Evolutionary conservation across 106 monocot species (phyloP), one percentile per base, ranked within the genome.

Genomic region (Allium cepa): DNA sequence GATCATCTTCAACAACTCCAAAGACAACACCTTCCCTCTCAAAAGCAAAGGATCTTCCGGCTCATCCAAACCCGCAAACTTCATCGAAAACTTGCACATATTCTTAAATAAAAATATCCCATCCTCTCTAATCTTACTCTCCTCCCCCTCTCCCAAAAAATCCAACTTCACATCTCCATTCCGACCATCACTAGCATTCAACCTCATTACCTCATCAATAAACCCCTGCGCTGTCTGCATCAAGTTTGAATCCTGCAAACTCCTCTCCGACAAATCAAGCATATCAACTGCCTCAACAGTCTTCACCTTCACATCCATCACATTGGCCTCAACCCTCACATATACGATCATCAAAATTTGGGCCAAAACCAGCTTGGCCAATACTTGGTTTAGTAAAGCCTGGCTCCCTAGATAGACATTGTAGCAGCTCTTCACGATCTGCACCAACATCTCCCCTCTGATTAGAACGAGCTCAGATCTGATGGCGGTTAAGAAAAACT

Each of bases 21-120:
- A 72, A 17, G 92, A 93, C 71, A 99, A 53, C 17, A 99, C 72
- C 73, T 99, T 99, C 15, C 93, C 99, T 68, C 93, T 78, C 66
- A 99, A 50, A 70, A 99, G 64, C 57, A 99, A 67, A 8, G 80
- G 99, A 64, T 99, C 99, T 50, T 99, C 99, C 0, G 83, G 78
- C 68, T 87, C 85, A 47, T 93, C 99, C 46, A 76, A 75, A 12
- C 77, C 74, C 3, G 89, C 78, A 60, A 93, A 93, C 79, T 99
- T 99, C 93, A 99, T 93, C 8, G 99, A 99, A 16, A 99, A 79
- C 67, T 87, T 93, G 59, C 99, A 99, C 65, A 99, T 65, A 63
- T 83, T 99, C 84, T 80, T 93, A 66, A 99, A 99, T 26, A 99
- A 69, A 26, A 83, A 81, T 11, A 99, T 53, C 4, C 90, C 99